Base-by-base conservation (phyloP, 2,329 filamentous ascomycete species). In the Tolypocladium tundrense region DNA sequence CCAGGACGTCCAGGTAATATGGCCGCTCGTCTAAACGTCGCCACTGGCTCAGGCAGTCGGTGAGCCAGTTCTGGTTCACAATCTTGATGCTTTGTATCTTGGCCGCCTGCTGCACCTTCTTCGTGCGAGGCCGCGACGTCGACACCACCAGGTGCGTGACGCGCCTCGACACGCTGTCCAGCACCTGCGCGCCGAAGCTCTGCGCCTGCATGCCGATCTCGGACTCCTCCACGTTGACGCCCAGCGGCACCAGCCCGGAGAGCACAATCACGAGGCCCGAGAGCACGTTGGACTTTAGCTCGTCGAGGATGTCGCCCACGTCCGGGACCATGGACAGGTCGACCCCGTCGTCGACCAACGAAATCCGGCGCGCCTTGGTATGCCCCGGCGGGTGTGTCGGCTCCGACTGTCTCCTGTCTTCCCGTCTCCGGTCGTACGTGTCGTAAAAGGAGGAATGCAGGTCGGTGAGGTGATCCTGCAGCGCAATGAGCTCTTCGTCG, bases 61-160 rank as follows among this genome's bases (percentile, higher is more conserved):
- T 81, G 37, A 99, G 84, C 94, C 94, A 99, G 66, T 90, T 85
- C 56, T 91, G 88, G 64, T 88, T 91, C 53, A 99, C 94, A 59
- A 99, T 96, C 70, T 91, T 92, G 72, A 97, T 89, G 55, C 85
- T 84, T 0, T 88, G 79, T 57, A 91, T 88, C 62, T 86, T 85
- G 16, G 89, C 87, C 0, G 94, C 94, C 71, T 92, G 88, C 53
- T 90, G 87, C 50, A 97, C 91, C 73, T 99, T 99, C 56, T 90
- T 88, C 0, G 94, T 97, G 27, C 92, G 86, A 39, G 88, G 88
- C 31, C 88, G 80, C 19, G 83, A 79, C 21, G 83, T 84, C 55
- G 84, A 87, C 10, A 88, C 86, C 2, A 92, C 87, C 6, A 92
- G 80, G 70, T 92, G 89, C 0, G 88, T 91, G 16, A 90, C 81